phyloP scores from a whole-genome alignment of 805 yeast species.

The Saturnispora mendoncae region DNA sequence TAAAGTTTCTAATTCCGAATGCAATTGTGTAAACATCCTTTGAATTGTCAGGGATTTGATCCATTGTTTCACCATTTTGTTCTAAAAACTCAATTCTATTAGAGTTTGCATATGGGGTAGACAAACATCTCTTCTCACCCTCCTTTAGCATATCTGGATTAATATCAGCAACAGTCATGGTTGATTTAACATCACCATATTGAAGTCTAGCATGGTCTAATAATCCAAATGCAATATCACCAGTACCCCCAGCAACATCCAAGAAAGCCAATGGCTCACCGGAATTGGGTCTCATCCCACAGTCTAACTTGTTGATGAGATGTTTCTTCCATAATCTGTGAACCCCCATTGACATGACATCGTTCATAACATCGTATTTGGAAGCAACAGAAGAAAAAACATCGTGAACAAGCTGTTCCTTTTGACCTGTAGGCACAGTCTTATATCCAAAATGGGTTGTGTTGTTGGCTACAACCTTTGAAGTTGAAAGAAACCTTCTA shows the following conservation, averaged over 20 bases:
- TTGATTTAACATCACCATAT: constrained; percentile 64
- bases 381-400: constrained; percentile 94
- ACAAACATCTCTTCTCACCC: constrained; percentile 68
- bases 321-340: constrained; percentile 94
- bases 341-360: constrained; percentile 92
- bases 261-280: constrained; percentile 73
- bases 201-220: constrained; percentile 80
- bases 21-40: constrained; percentile 95
- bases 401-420: constrained; percentile 73
- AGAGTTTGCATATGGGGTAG: constrained; percentile 52
- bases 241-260: constrained; percentile 99
- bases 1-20: constrained; percentile 95
- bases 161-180: constrained; percentile 90
- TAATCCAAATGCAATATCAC: constrained; percentile 94
- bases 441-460: constrained; percentile 88
- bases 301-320: constrained; percentile 78
- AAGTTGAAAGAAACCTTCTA: constrained; percentile 6
- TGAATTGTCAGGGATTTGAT: constrained; percentile 72
- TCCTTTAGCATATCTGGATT: constrained; percentile 93
- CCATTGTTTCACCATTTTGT: constrained; percentile 89
- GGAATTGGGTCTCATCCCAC: constrained; percentile 82
- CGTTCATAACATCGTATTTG: constrained; percentile 94
- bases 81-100: constrained; percentile 72
- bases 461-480: constrained; percentile 6
- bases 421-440: constrained; percentile 69